Percentiles rank a stretch among this genome's conserved stretches.
These are phyloP conservation scores for Trichoderma sp. DNA, from an alignment of 2,329 filamentous ascomycete species.

Conservation along the genomic window DNA sequence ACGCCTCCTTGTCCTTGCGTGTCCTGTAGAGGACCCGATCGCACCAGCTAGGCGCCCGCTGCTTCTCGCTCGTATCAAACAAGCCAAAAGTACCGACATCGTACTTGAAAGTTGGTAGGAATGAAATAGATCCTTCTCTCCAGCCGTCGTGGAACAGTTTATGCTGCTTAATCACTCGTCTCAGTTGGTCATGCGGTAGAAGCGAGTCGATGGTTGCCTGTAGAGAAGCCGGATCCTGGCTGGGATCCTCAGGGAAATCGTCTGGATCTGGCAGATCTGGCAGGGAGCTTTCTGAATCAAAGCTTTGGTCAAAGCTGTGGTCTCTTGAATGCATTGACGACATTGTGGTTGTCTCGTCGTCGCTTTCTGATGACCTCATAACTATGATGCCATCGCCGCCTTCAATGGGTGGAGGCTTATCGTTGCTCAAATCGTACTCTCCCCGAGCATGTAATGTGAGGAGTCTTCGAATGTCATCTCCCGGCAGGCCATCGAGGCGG, in stretches of 20 bases:
- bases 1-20: conserved; percentile 63
- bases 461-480: conserved; percentile 82
- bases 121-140: conserved; percentile 82
- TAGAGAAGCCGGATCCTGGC: conserved; percentile 78
- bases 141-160: conserved; percentile 89
- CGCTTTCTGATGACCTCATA: conserved; percentile 42
- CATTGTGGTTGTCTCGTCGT: conserved; percentile 42
- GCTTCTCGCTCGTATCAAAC: conserved; percentile 95
- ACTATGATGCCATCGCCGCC: conserved; percentile 53
- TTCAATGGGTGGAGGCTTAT: conserved; percentile 39
- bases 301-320: conserved; percentile 40
- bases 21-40: conserved; percentile 89
- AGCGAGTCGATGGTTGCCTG: conserved; percentile 86
- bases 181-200: conserved; percentile 84
- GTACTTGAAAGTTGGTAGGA: conserved; percentile 96
- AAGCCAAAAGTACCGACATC: conserved; percentile 88
- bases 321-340: conserved; percentile 33
- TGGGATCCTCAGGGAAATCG: conserved; percentile 64
- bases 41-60: conserved; percentile 91
- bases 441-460: conserved; percentile 79
- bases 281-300: conserved; percentile 43
- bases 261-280: conserved; percentile 64
- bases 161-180: conserved; percentile 66
- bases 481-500: conserved; percentile 80
- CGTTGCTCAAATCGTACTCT: conserved; percentile 61